These are phyloP conservation scores for Hypomyces perniciosus DNA, from an alignment of 2,329 filamentous ascomycete species.

Conservation along the genomic window DNA sequence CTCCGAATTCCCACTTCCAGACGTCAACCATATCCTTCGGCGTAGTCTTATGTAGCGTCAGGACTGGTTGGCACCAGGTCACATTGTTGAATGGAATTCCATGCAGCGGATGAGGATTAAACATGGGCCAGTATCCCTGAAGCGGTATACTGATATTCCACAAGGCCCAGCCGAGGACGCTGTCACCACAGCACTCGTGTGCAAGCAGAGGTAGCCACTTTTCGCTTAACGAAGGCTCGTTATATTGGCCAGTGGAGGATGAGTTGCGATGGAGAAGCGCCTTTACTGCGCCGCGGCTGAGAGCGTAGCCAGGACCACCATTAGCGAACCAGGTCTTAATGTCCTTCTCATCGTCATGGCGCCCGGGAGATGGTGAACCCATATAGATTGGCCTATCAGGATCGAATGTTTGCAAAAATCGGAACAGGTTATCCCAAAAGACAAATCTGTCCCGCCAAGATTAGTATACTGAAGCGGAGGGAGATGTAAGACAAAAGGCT, in stretches of 20 bases:
- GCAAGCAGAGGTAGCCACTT: slow-evolving; percentile 36
- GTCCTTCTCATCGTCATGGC: slow-evolving; percentile 23
- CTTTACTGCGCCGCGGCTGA: slow-evolving; percentile 40
- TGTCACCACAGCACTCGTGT: slow-evolving; percentile 48
- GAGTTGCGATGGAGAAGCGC: slow-evolving; percentile 30
- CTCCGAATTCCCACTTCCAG: slow-evolving; percentile 39
- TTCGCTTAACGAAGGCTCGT: slow-evolving; percentile 32
- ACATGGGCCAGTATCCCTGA: slow-evolving; percentile 44
- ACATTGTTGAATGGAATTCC: slow-evolving; percentile 39
- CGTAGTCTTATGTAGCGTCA: slow-evolving; percentile 43
- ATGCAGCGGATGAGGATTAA: slow-evolving; percentile 45
- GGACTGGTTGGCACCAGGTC: slow-evolving; percentile 46
- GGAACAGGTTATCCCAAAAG: slow-evolving; percentile 37
- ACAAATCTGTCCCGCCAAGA: slow-evolving; percentile 6
- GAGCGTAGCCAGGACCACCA: slow-evolving; percentile 42
- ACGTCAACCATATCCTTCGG: slow-evolving; percentile 43
- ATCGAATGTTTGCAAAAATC: slow-evolving; percentile 43
- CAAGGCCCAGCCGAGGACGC: slow-evolving; percentile 43
- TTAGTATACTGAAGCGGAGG: neutral
- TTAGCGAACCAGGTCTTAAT: slow-evolving; percentile 41
- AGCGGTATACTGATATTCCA: slow-evolving; percentile 38
- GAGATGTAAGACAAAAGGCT: neutral
- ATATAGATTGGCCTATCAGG: slow-evolving; percentile 40
- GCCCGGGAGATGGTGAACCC: slow-evolving; percentile 41
- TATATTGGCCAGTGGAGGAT: slow-evolving; percentile 30